These are phyloP conservation scores for Sporothrix phasma DNA, from an alignment of 2,329 filamentous ascomycete species.

Conservation along the genomic window DNA sequence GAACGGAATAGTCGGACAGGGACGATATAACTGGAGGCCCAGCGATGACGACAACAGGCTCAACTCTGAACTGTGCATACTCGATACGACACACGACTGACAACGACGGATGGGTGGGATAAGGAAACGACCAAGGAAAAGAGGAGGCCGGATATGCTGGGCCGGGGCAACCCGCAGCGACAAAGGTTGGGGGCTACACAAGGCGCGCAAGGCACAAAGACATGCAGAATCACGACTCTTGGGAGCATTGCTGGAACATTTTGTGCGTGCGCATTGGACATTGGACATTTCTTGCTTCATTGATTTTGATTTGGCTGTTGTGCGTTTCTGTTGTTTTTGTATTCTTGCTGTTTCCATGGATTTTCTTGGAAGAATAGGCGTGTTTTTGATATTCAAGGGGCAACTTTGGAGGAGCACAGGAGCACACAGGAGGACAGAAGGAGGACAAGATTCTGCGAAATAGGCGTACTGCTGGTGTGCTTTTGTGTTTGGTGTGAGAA, in stretches of 20 bases:
- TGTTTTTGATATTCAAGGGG: neutral
- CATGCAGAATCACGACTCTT: neutral
- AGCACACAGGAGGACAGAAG: neutral
- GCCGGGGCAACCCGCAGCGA: neutral
- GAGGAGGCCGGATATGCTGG: neutral
- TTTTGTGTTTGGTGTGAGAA: neutral
- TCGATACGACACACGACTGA: neutral
- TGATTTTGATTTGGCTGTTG: neutral
- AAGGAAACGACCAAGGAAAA: neutral
- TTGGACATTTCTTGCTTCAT: neutral
- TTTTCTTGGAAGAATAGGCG: neutral
- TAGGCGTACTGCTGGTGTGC: conserved; percentile 1
- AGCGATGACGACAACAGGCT: neutral
- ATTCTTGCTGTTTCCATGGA: neutral
- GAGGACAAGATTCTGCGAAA: neutral
- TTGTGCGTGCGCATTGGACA: neutral
- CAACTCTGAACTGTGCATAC: neutral
- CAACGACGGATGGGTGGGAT: neutral
- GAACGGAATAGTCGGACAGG: conserved; percentile 42
- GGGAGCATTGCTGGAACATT: neutral
- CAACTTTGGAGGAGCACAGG: neutral
- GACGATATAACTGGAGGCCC: neutral
- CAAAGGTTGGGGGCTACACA: neutral
- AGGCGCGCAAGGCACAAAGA: neutral
- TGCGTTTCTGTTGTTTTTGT: neutral